These are phyloP conservation scores for Aureobasidium pullulans DNA, from an alignment of 2,329 filamentous ascomycete genomes.

Conservation along the genomic window DNA sequence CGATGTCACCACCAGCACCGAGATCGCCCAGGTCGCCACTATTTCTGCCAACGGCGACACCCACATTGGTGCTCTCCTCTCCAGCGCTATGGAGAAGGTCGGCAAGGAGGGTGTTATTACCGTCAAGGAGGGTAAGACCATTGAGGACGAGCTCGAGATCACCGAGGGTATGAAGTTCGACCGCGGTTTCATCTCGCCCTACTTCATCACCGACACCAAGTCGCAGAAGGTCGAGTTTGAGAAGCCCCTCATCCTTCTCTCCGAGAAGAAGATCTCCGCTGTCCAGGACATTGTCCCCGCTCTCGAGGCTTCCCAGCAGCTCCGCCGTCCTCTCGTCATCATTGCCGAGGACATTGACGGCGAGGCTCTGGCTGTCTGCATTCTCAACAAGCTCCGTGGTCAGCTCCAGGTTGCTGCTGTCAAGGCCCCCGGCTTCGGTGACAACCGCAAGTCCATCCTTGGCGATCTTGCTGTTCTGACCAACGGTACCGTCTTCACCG, in stretches of 20 bases:
- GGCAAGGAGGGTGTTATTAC: constrained; percentile 99
- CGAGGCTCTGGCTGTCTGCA: constrained; percentile 96
- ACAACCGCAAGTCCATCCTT: constrained; percentile 99
- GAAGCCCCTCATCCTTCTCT: constrained; percentile 96
- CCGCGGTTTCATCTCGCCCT: constrained; percentile 95
- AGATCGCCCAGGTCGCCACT: constrained; percentile 96
- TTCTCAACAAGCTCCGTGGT: constrained; percentile 99
- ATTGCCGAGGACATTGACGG: constrained; percentile 99
- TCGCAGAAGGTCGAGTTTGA: constrained; percentile 98
- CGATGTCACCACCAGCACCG: constrained; percentile 93
- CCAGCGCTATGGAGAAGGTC: constrained; percentile 99
- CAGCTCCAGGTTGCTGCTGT: constrained; percentile 97
- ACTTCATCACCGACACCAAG: constrained; percentile 99
- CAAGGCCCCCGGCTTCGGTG: constrained; percentile 98
- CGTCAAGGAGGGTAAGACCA: constrained; percentile 99
- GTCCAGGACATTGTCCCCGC: constrained; percentile 98
- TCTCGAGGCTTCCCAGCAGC: constrained; percentile 92
- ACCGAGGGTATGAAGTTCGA: constrained; percentile 99
- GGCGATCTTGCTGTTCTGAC: constrained; percentile 93
- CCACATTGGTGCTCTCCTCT: constrained; percentile 91
- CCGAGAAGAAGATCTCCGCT: constrained; percentile 99
- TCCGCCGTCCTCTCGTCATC: constrained; percentile 92
- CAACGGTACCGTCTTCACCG: constrained; percentile 94
- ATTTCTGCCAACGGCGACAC: constrained; percentile 96
- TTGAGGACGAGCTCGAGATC: constrained; percentile 94